These are phyloP conservation scores for Penicillium malachiteum DNA, from an alignment of 495 filamentous ascomycete genomes.

Conservation along the genomic window DNA sequence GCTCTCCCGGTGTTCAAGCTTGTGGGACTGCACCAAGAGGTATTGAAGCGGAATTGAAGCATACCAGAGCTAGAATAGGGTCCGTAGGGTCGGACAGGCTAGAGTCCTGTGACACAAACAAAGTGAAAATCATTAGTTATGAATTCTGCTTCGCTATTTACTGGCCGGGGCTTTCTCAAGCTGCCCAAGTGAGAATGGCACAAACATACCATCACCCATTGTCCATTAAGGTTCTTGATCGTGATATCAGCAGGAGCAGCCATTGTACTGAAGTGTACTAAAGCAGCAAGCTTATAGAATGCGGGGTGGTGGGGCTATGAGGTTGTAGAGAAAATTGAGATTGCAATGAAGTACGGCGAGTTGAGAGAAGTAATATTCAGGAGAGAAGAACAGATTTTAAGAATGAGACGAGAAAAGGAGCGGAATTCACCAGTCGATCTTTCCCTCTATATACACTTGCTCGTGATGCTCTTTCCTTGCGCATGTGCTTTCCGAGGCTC, in stretches of 20 bases:
- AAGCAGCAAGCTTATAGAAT: not conserved
- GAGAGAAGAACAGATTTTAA: not conserved
- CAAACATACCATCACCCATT: conserved; percentile 71
- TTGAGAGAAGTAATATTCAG: not conserved
- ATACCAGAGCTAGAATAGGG: conserved; percentile 65
- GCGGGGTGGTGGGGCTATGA: conserved; percentile 7
- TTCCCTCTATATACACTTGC: conserved; percentile 12
- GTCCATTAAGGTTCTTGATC: conserved; percentile 70
- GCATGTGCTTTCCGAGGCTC: conserved; percentile 29
- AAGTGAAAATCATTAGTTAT: not conserved
- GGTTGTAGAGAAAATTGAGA: not conserved
- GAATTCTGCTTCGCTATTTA: not conserved
- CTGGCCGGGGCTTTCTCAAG: not conserved
- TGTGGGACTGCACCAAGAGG: not conserved
- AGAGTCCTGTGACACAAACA: conserved; percentile 65
- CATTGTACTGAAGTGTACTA: conserved; percentile 55
- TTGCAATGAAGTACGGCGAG: not conserved
- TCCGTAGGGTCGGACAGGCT: conserved; percentile 70
- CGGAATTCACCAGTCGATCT: conserved; percentile 4
- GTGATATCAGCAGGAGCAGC: conserved; percentile 75
- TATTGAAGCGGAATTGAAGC: conserved; percentile 9
- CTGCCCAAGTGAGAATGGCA: not conserved
- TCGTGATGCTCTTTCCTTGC: not conserved
- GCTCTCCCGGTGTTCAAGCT: not conserved
- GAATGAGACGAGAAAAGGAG: not conserved